Percentiles rank a stretch among this genome's conserved stretches.
Conservation (phyloP, 2,329 filamentous ascomycete genomes). For the Colletotrichum brevisporum region DNA sequence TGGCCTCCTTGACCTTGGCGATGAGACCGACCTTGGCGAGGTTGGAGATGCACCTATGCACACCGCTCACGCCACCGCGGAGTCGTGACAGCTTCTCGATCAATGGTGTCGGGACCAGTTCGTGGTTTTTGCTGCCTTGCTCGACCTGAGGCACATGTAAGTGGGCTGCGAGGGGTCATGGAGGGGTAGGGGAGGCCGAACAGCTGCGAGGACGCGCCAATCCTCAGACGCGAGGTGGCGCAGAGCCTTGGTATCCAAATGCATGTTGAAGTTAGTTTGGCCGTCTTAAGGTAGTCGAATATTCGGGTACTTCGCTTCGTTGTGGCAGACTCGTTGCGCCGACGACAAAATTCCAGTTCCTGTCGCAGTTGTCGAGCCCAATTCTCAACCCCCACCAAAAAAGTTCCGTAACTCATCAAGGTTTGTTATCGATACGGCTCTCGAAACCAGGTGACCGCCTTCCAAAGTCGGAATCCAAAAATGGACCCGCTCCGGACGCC, state of each 20-base stretch:
- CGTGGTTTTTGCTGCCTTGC: slow-evolving; percentile 94
- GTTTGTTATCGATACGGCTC: slow-evolving; percentile 49
- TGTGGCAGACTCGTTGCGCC: background rate
- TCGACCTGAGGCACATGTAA: slow-evolving; percentile 78
- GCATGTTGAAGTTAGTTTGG: slow-evolving; percentile 72
- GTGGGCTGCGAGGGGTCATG: slow-evolving; percentile 49
- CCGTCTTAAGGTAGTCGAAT: background rate
- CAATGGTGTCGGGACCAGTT: slow-evolving; percentile 91
- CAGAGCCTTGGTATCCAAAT: slow-evolving; percentile 93
- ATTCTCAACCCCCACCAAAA: slow-evolving; percentile 20
- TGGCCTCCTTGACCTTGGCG: slow-evolving; percentile 92
- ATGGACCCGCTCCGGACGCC: too few species aligned
- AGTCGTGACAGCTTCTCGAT: slow-evolving; percentile 89
- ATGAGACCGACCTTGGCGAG: slow-evolving; percentile 95
- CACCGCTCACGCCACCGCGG: slow-evolving; percentile 81
- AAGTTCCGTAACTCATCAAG: slow-evolving; percentile 27
- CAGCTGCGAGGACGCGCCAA: slow-evolving; percentile 94
- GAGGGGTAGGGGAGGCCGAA: slow-evolving; percentile 61
- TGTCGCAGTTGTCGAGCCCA: slow-evolving; percentile 7
- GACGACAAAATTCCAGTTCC: slow-evolving; percentile 7
- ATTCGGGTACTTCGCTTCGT: background rate
- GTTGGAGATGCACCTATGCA: slow-evolving; percentile 88
- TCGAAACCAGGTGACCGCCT: background rate
- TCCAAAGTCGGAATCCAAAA: background rate
- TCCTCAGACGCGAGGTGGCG: slow-evolving; percentile 94